These are phyloP conservation scores for Apiotrichum gracile DNA, from an alignment of 1,284 basidiomycete species.

Conservation along the genomic window DNA sequence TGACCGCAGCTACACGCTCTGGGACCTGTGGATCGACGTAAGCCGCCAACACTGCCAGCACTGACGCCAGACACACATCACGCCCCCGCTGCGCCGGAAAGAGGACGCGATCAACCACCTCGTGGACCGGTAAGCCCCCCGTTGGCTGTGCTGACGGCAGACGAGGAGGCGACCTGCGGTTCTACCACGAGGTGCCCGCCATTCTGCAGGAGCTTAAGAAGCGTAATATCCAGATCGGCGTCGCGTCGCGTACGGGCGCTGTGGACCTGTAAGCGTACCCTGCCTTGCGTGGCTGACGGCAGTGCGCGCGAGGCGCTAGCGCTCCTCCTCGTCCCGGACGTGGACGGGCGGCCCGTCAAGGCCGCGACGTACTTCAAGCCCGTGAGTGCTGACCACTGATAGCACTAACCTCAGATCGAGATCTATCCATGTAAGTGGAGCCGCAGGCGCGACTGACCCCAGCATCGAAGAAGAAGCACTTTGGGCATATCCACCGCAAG, in stretches of 20 bases:
- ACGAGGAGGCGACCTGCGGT: constrained; percentile 56
- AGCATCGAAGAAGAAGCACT: constrained; percentile 79
- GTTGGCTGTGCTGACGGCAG: constrained; percentile 40
- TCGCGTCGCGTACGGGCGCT: constrained; percentile 68
- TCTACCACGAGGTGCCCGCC: constrained; percentile 70
- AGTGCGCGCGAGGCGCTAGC: constrained; percentile 71
- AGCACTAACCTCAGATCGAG: constrained; percentile 53
- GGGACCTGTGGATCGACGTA: constrained; percentile 76
- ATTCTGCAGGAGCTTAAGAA: constrained; percentile 60
- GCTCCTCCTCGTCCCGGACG: constrained; percentile 60
- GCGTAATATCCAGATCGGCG: constrained; percentile 59
- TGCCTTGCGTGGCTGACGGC: constrained; percentile 1
- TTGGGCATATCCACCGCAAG: constrained; percentile 65
- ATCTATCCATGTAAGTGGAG: constrained; percentile 65
- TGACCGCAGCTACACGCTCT: constrained; percentile 65
- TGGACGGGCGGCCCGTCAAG: constrained; percentile 48
- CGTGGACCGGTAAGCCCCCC: constrained; percentile 53
- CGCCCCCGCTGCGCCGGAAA: constrained; percentile 60
- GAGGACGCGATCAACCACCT: constrained; percentile 58
- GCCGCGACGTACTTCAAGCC: constrained; percentile 68
- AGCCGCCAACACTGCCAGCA: not conserved
- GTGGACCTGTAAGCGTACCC: constrained; percentile 63
- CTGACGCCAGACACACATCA: constrained; percentile 32
- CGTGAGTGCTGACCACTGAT: constrained; percentile 17
- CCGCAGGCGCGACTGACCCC: not conserved